Evolutionary conservation across 306 rosid genomes (phyloP).

Genomic region (Pterocarpus santalinus): DNA sequence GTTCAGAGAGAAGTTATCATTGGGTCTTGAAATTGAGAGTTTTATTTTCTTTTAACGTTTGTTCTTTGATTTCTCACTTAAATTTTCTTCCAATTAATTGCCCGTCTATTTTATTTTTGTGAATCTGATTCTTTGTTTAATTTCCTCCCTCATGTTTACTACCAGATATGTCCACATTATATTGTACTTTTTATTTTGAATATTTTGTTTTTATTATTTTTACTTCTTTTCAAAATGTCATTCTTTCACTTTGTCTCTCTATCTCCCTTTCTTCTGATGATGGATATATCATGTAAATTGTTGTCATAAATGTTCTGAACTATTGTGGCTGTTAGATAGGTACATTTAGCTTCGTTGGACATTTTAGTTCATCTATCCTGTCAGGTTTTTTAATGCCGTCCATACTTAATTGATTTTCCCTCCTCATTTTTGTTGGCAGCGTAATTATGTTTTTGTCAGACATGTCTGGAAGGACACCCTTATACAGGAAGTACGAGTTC

Average conservation of each 20-base stretch:
- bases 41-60: constrained; percentile 10
- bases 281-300: constrained; percentile 15
- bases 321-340: constrained; percentile 16
- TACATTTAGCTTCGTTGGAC: constrained; percentile 30
- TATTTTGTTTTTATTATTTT: background rate
- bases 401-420: constrained; percentile 41
- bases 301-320: constrained; percentile 30
- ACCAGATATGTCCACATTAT: constrained; percentile 2
- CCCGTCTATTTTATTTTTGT: constrained; percentile 2
- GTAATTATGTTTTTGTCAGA: constrained; percentile 88
- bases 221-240: constrained; percentile 5
- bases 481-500: constrained; percentile 88
- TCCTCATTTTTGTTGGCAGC: constrained; percentile 64
- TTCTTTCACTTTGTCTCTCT: constrained; percentile 14
- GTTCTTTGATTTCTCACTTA: constrained; percentile 18
- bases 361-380: background rate
- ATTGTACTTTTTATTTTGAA: background rate
- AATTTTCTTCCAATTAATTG: constrained; percentile 3
- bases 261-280: constrained; percentile 24
- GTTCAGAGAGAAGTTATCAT: background rate
- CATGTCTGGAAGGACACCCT: constrained; percentile 90
- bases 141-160: constrained; percentile 16
- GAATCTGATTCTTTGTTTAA: constrained; percentile 30
- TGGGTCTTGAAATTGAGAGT: constrained; percentile 12
- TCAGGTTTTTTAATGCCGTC: constrained; percentile 26